These are phyloP conservation scores for Colletotrichum cereale DNA, from an alignment of 2,329 filamentous ascomycete species.

Conservation along the genomic window DNA sequence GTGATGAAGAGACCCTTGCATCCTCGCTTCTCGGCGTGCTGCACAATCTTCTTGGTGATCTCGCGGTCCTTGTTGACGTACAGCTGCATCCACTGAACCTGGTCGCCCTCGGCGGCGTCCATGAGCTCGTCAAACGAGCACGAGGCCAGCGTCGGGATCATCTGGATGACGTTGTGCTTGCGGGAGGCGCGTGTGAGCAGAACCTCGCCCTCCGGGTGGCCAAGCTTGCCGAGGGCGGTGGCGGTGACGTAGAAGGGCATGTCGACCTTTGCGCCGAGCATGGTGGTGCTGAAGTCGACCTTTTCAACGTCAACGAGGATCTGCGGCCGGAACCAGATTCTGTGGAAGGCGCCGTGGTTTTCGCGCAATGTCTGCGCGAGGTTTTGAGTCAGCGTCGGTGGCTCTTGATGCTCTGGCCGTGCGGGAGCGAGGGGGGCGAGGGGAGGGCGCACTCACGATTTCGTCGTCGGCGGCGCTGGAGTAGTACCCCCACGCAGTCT, in stretches of 20 bases:
- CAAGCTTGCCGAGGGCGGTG: constrained; percentile 94
- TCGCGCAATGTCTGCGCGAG: constrained; percentile 83
- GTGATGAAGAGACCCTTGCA: constrained; percentile 99
- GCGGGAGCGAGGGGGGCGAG: not conserved
- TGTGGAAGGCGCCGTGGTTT: constrained; percentile 96
- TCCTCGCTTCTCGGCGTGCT: constrained; percentile 91
- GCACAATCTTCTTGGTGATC: constrained; percentile 89
- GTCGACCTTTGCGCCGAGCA: constrained; percentile 87
- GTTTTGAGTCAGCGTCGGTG: constrained; percentile 42
- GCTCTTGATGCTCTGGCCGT: not conserved
- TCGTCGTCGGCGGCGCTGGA: constrained; percentile 92
- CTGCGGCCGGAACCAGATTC: constrained; percentile 94
- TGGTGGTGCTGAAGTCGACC: constrained; percentile 88
- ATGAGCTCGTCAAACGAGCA: constrained; percentile 98
- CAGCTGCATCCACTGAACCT: constrained; percentile 96
- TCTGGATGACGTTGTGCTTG: constrained; percentile 93
- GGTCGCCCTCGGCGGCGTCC: constrained; percentile 82
- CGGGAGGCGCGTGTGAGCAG: constrained; percentile 86
- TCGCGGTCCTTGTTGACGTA: constrained; percentile 96
- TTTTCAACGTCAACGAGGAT: constrained; percentile 91
- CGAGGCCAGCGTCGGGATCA: constrained; percentile 97
- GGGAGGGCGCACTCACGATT: constrained; percentile 68
- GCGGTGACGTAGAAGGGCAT: constrained; percentile 98
- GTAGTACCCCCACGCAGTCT: constrained; percentile 97
- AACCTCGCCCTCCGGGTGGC: constrained; percentile 93